Conservation (phyloP, 176 grass and related monocot species). For the Raddia distichophylla region DNA sequence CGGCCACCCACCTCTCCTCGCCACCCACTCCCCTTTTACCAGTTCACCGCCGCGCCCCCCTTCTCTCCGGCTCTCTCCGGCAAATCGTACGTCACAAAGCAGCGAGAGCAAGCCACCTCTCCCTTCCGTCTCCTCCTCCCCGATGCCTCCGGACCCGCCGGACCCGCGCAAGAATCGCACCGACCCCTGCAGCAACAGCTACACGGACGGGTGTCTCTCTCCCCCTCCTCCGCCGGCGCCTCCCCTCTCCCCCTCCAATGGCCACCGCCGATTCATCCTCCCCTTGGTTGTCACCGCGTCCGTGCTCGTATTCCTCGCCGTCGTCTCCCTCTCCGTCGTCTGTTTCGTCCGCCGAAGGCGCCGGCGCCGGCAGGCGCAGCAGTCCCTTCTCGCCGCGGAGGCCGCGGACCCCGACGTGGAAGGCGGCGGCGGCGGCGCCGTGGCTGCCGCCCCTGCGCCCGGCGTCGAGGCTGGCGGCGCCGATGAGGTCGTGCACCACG, state of each 20-base stretch:
- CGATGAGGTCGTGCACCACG: constrained; percentile 55
- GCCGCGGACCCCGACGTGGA: neutral
- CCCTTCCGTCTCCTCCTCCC: neutral
- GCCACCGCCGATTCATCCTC: neutral
- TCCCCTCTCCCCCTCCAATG: neutral
- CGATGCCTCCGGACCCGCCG: too few species aligned
- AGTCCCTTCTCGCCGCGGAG: constrained; percentile 25
- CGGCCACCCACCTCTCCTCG: neutral
- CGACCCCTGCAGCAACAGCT: too few species aligned
- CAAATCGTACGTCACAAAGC: neutral
- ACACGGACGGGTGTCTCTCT: neutral
- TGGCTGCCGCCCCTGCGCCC: neutral
- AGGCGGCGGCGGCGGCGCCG: neutral
- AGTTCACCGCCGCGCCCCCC: neutral
- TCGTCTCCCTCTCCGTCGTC: neutral
- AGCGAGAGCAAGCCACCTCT: neutral
- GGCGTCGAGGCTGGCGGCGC: neutral
- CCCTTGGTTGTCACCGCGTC: constrained; percentile 6
- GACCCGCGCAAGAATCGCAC: too few species aligned
- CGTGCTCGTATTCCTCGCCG: constrained; percentile 14
- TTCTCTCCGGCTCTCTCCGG: neutral
- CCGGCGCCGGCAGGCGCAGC: neutral
- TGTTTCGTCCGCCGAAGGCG: constrained; percentile 28
- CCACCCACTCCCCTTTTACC: neutral
- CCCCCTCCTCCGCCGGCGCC: neutral